phyloP scores from a whole-genome alignment of 2,329 filamentous ascomycete species.

The Zalaria obscura region DNA sequence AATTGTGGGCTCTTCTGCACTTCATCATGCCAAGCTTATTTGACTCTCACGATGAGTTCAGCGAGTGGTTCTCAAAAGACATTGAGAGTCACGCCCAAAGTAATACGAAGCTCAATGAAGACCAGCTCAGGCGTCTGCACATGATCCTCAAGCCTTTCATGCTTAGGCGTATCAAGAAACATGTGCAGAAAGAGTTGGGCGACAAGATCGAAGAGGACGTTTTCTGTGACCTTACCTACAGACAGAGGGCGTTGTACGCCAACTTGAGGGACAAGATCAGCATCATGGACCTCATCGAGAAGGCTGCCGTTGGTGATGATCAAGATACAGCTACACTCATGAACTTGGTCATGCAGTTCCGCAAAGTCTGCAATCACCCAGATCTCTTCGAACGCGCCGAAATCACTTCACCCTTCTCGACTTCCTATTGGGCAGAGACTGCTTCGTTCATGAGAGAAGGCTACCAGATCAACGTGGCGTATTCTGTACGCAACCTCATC shows the following conservation, averaged over 20 bases:
- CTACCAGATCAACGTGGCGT: slow-evolving; percentile 61
- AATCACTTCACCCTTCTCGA: slow-evolving; percentile 71
- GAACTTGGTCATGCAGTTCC: slow-evolving; percentile 99
- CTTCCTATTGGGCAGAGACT: slow-evolving; percentile 83
- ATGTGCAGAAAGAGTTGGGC: slow-evolving; percentile 95
- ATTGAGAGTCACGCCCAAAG: slow-evolving; percentile 98
- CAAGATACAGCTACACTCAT: slow-evolving; percentile 91
- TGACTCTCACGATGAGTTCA: slow-evolving; percentile 84
- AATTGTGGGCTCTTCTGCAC: slow-evolving; percentile 91
- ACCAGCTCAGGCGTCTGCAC: slow-evolving; percentile 89
- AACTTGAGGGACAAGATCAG: slow-evolving; percentile 94
- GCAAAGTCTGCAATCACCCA: slow-evolving; percentile 97
- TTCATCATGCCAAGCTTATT: slow-evolving; percentile 99
- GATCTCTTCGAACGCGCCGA: slow-evolving; percentile 94
- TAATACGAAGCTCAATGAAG: slow-evolving; percentile 98
- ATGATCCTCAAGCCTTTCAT: slow-evolving; percentile 99
- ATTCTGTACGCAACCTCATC: slow-evolving; percentile 77
- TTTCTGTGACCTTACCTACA: slow-evolving; percentile 92
- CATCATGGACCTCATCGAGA: slow-evolving; percentile 96
- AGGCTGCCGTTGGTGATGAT: slow-evolving; percentile 86
- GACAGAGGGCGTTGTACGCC: slow-evolving; percentile 84
- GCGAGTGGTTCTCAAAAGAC: slow-evolving; percentile 87
- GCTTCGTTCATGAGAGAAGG: slow-evolving; percentile 91
- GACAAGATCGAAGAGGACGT: slow-evolving; percentile 97
- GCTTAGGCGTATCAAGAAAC: slow-evolving; percentile 98